phyloP scores from a whole-genome alignment of 1,284 basidiomycete species.

The Fistulina hepatica region DNA sequence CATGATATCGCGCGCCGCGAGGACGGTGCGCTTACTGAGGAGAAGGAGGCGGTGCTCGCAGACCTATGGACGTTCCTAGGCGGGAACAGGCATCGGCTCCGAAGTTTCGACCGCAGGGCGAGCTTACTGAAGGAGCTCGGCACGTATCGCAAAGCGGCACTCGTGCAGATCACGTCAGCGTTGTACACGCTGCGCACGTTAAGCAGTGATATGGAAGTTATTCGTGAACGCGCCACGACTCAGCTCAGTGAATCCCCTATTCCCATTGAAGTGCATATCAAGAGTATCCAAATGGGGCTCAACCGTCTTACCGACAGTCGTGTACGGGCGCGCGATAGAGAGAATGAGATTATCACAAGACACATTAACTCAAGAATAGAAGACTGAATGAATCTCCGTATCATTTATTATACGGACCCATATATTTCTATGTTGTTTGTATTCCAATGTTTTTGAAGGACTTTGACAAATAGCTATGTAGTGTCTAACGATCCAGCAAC shows the following conservation, averaged over 20 bases:
- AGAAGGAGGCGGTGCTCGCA: conserved; percentile 43
- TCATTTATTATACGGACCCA: too few relatives aligned
- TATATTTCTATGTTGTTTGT: too few relatives aligned
- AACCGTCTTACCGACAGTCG: conserved; percentile 52
- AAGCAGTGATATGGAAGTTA: conserved; percentile 61
- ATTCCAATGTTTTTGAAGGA: too few relatives aligned
- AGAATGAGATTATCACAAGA: conserved; percentile 27
- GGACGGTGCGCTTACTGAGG: conserved; percentile 32
- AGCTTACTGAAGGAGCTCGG: conserved; percentile 41
- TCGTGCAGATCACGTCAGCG: conserved; percentile 49
- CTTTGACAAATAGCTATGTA: too few relatives aligned
- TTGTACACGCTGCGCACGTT: conserved; percentile 48
- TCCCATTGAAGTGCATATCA: conserved; percentile 62
- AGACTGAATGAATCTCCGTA: too few relatives aligned
- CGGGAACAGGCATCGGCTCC: conserved; percentile 38
- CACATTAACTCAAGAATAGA: too few relatives aligned
- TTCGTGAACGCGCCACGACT: conserved; percentile 55
- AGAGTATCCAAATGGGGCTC: conserved; percentile 51
- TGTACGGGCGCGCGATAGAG: conserved; percentile 28
- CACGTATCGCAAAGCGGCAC: conserved; percentile 45
- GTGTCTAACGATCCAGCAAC: too few relatives aligned
- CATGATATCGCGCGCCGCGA: conserved; percentile 50
- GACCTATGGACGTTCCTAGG: conserved; percentile 59
- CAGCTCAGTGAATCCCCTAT: conserved; percentile 42
- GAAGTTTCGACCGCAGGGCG: conserved; percentile 38